These are phyloP conservation scores for Lotus japonicus DNA, from an alignment of 306 rosid genomes.

Conservation along the genomic window DNA sequence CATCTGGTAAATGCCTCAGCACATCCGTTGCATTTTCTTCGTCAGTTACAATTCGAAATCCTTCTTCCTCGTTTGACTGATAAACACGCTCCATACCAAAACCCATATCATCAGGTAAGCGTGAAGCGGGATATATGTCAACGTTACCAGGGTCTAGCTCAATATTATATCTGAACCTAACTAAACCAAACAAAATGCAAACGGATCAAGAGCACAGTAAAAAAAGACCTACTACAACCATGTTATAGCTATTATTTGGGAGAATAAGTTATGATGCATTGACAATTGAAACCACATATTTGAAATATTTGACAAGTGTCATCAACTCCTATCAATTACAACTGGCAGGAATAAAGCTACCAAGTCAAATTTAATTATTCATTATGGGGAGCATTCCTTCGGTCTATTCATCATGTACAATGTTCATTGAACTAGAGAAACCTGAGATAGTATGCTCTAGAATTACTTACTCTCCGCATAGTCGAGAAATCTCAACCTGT, in stretches of 20 bases:
- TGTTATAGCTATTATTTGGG: not conserved
- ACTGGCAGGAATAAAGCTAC: not conserved
- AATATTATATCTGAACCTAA: conserved; percentile 69
- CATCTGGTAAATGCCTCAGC: no score
- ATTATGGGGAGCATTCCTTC: no score
- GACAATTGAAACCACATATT: no score
- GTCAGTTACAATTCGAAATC: conserved; percentile 54
- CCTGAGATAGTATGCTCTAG: no score
- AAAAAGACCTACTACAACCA: not conserved
- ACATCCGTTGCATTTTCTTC: no score
- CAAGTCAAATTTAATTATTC: not conserved
- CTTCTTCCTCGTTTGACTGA: conserved; percentile 52
- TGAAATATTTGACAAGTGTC: not conserved
- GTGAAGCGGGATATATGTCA: conserved; percentile 66
- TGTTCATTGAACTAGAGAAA: no score
- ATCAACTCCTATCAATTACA: not conserved
- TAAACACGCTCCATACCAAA: conserved; percentile 52
- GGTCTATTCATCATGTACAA: no score
- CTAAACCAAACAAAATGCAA: conserved; percentile 22
- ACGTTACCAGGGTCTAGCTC: conserved; percentile 56
- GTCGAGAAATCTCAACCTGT: conserved; percentile 49
- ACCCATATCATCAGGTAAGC: conserved; percentile 47
- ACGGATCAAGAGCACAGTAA: not conserved
- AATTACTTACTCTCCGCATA: conserved; percentile 67
- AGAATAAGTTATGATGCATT: not conserved